A percentile compares a stretch with the other conserved stretches of the same genome.
phyloP scores from a whole-genome alignment of 768 basidiomycete genomes.

The Ramaria sp. region DNA sequence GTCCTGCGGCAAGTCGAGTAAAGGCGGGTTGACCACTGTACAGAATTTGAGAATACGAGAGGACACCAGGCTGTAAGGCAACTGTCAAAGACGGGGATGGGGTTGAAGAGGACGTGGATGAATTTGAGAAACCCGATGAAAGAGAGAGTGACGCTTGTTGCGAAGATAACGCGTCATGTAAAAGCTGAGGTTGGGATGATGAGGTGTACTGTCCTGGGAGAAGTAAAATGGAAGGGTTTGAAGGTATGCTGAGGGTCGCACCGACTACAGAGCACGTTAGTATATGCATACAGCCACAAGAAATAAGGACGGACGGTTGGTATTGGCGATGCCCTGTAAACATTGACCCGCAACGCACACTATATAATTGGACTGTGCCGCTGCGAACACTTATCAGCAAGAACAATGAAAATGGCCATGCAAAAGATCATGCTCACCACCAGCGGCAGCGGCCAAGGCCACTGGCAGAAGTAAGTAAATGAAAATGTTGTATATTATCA shows the following conservation, averaged over 20 bases:
- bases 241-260: conserved; percentile 44
- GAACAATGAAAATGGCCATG: neutral
- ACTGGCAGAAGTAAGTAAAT: conserved; percentile 5
- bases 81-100: conserved; percentile 58
- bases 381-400: conserved; percentile 18
- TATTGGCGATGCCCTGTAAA: conserved; percentile 67
- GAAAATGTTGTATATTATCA: neutral
- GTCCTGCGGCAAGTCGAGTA: conserved; percentile 39
- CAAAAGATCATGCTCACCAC: neutral
- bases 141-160: conserved; percentile 47
- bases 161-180: conserved; percentile 57
- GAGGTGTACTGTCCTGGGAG: conserved; percentile 71
- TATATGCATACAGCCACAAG: neutral
- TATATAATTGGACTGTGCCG: conserved; percentile 42
- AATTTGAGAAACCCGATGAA: conserved; percentile 52
- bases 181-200: conserved; percentile 58
- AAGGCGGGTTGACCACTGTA: conserved; percentile 61
- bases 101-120: conserved; percentile 29
- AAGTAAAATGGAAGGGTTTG: conserved; percentile 43
- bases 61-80: conserved; percentile 54
- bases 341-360: conserved; percentile 87
- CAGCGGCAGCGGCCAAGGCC: conserved; percentile 1
- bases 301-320: conserved; percentile 41
- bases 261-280: conserved; percentile 42
- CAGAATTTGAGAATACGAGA: conserved; percentile 46